phyloP scores from a whole-genome alignment of 805 yeast species.

The Cyberlindnera lachancei region DNA sequence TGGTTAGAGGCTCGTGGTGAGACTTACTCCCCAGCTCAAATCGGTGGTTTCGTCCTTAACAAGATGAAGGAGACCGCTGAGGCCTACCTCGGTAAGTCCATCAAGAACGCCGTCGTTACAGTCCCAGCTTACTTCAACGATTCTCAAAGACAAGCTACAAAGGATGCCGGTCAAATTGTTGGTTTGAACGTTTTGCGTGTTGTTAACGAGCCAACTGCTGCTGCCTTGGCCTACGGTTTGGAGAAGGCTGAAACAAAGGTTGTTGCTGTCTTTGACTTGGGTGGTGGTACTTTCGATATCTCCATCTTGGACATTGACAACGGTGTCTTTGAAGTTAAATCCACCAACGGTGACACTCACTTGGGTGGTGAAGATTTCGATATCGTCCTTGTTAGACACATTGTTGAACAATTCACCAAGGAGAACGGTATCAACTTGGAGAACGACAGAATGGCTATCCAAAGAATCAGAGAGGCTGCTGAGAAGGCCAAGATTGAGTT shows the following conservation, averaged over 20 bases:
- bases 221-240: slow-evolving; percentile 75
- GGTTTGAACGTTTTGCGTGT: slow-evolving; percentile 71
- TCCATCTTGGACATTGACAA: slow-evolving; percentile 72
- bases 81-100: slow-evolving; percentile 40
- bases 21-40: slow-evolving; percentile 61
- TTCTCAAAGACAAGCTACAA: slow-evolving; percentile 75
- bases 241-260: slow-evolving; percentile 72
- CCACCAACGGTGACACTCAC: slow-evolving; percentile 81
- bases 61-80: slow-evolving; percentile 66
- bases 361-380: slow-evolving; percentile 85
- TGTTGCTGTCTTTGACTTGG: slow-evolving; percentile 69
- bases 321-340: slow-evolving; percentile 74
- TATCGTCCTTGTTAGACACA: slow-evolving; percentile 49
- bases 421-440: slow-evolving; percentile 31
- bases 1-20: slow-evolving; percentile 43
- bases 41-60: slow-evolving; percentile 57
- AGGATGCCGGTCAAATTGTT: slow-evolving; percentile 68
- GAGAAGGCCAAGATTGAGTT: slow-evolving; percentile 74
- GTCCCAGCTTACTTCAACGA: slow-evolving; percentile 83
- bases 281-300: slow-evolving; percentile 83
- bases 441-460: slow-evolving; percentile 44
- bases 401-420: slow-evolving; percentile 48
- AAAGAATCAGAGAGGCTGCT: slow-evolving; percentile 64
- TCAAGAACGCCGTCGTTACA: slow-evolving; percentile 71
- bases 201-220: slow-evolving; percentile 80